Percentiles rank a stretch among this genome's conserved stretches.
Evolutionary conservation across 805 yeast genomes (phyloP).

Genomic region (Saccharomycopsis fibuligera): DNA sequence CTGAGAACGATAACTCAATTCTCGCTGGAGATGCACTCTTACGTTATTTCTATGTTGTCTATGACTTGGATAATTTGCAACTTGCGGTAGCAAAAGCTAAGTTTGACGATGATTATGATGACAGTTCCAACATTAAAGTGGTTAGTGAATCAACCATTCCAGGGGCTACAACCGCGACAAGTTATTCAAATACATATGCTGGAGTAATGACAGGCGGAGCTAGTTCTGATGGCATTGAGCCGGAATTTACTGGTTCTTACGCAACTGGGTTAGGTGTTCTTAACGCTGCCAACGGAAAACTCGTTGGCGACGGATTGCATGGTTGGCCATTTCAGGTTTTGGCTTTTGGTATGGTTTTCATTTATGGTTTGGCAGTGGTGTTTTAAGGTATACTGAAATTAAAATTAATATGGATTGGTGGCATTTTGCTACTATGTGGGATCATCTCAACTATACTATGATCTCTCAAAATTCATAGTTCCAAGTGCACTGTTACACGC

Average conservation of each 20-base stretch:
- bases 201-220: not conserved
- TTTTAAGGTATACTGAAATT: too few relatives aligned
- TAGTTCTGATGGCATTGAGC: not conserved
- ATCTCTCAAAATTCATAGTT: too few relatives aligned
- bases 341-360: not conserved
- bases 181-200: not conserved
- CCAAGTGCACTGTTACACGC: too few relatives aligned
- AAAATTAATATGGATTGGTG: too few relatives aligned
- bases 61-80: conserved; percentile 40
- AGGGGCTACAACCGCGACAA: conserved; percentile 3
- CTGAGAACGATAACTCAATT: conserved; percentile 25
- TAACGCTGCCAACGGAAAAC: not conserved
- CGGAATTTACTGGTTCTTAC: not conserved
- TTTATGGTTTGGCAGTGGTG: too few relatives aligned
- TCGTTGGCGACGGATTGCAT: not conserved
- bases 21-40: conserved; percentile 52
- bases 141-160: not conserved
- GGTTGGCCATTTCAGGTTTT: not conserved
- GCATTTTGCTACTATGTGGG: too few relatives aligned
- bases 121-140: not conserved
- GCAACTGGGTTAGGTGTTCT: not conserved
- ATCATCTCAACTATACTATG: too few relatives aligned
- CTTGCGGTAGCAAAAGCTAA: conserved; percentile 41
- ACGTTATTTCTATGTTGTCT: conserved; percentile 46
- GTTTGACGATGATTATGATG: conserved; percentile 1